Conservation (phyloP, 352 stramenopile genomes). For the Phytopythium cucurbitacearum region DNA sequence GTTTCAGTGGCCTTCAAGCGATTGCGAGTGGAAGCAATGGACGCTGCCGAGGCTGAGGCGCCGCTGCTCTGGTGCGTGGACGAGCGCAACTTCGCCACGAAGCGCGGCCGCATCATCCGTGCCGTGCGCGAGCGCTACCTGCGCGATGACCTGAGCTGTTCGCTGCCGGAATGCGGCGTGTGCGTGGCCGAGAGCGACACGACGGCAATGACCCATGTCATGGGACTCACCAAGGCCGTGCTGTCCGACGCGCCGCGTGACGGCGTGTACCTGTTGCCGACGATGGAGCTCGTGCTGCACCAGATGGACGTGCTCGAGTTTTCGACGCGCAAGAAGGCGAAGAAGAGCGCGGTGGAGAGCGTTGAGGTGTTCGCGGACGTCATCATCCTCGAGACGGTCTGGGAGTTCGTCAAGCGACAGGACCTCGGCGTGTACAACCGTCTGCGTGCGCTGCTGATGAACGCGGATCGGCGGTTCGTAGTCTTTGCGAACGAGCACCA, state of each 20-base stretch:
- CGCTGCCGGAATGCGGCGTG: conserved; percentile 47
- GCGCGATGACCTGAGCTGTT: conserved; percentile 84
- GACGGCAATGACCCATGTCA: conserved; percentile 43
- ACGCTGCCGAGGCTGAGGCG: background rate
- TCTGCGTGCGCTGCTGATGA: conserved; percentile 83
- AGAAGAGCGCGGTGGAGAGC: background rate
- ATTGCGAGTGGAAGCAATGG: background rate
- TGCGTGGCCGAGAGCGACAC: conserved; percentile 60
- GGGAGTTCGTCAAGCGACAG: conserved; percentile 85
- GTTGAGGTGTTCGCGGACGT: conserved; percentile 73
- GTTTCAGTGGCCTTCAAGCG: background rate
- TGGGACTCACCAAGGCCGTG: conserved; percentile 54
- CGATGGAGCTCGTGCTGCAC: conserved; percentile 87
- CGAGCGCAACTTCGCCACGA: conserved; percentile 75
- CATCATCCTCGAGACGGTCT: conserved; percentile 89
- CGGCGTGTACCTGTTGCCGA: conserved; percentile 75
- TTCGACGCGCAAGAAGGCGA: conserved; percentile 53
- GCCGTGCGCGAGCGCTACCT: conserved; percentile 87
- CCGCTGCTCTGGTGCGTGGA: conserved; percentile 70
- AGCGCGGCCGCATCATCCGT: conserved; percentile 72
- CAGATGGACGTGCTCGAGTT: conserved; percentile 91
- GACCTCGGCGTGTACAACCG: conserved; percentile 89
- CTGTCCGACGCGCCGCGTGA: conserved; percentile 47
- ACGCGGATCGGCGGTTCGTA: conserved; percentile 79
- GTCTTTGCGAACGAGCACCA: conserved; percentile 95